Conservation (phyloP, 225 moss, liverwort and hornwort species). For the Bryoerythrophyllum caledonicum region DNA sequence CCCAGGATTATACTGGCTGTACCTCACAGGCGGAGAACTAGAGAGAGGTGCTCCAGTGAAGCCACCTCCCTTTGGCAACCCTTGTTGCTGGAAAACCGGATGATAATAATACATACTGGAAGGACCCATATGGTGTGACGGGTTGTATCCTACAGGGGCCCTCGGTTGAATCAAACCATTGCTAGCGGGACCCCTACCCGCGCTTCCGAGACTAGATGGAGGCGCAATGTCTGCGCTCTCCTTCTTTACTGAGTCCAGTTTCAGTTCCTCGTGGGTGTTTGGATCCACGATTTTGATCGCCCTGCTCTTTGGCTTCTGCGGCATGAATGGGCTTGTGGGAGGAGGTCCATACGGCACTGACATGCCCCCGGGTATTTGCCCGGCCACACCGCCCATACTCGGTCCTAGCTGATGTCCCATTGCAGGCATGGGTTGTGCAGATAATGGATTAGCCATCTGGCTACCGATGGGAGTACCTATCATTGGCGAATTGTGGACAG, state of each 20-base stretch:
- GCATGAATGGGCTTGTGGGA: constrained; percentile 46
- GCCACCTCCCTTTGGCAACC: constrained; percentile 50
- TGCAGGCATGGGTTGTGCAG: constrained; percentile 63
- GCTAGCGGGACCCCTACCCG: constrained; percentile 72
- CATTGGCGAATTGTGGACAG: constrained; percentile 73
- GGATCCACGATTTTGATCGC: constrained; percentile 91
- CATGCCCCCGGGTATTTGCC: constrained; percentile 81
- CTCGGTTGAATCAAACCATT: constrained; percentile 73
- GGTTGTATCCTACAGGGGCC: constrained; percentile 53
- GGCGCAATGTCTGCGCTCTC: constrained; percentile 55
- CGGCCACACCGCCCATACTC: constrained; percentile 74
- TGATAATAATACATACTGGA: constrained; percentile 14
- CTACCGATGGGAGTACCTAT: constrained; percentile 79
- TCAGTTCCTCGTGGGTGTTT: constrained; percentile 79
- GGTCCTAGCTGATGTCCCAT: constrained; percentile 84
- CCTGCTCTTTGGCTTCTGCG: constrained; percentile 63
- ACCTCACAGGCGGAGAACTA: constrained; percentile 59
- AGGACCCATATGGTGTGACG: constrained; percentile 48
- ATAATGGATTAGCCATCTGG: constrained; percentile 72
- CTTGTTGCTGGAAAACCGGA: constrained; percentile 41
- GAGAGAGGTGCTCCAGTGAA: constrained; percentile 49
- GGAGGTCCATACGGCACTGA: constrained; percentile 65
- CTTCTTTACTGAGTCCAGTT: constrained; percentile 79
- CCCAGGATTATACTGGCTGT: constrained; percentile 22
- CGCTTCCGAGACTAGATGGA: constrained; percentile 51